Evolutionary conservation across 2,329 filamentous ascomycete species (phyloP), one percentile per base, ranked within the genome.

Genomic region (Aspergillus aculeatinus): DNA sequence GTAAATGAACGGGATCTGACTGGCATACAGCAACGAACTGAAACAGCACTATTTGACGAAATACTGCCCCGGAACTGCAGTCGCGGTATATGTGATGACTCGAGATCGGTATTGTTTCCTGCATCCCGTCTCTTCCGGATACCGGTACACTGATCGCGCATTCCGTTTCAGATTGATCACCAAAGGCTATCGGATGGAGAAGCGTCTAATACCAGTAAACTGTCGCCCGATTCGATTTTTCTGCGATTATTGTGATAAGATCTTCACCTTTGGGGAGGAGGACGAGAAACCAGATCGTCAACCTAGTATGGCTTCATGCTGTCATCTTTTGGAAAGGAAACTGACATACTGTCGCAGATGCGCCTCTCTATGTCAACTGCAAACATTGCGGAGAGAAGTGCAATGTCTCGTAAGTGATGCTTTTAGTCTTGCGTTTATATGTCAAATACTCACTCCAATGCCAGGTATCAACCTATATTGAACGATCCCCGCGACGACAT

Each of bases 151-250:
- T 62, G 19, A 39, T 48, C 6, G 25, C 27, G 39, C 23, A 51
- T 39, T 6, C 10, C n/a, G 3, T 44, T 19, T 4, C 31, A 72
- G 70, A 19, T 60, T 72, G 12, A 73, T 73, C 52, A 72, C 69
- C 10, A 72, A 69, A 57, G 70, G 70, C 9, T 73, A 72, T 52
- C 67, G 70, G 10, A 65, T 73, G 62, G 70, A 73, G 54, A 72
- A 70, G 48, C 65, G 66, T 19, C 27, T 69, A 7, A 56, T 73
- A 5, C 64, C 70, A 19, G 42, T 73, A 9, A 63, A 72, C n/a
- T 66, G 60, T 14, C 68, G 63, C 2, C 66, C 70, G 9, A 55
- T 72, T 2, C 67, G 66, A 9, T 70, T 72, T 19, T 68, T 68
- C 25, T 73, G 70, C 55, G 60, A 52, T 19, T 65, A 63, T 31